Conservation (phyloP, 257 asterid species). For the Anisodus acutangulus region DNA sequence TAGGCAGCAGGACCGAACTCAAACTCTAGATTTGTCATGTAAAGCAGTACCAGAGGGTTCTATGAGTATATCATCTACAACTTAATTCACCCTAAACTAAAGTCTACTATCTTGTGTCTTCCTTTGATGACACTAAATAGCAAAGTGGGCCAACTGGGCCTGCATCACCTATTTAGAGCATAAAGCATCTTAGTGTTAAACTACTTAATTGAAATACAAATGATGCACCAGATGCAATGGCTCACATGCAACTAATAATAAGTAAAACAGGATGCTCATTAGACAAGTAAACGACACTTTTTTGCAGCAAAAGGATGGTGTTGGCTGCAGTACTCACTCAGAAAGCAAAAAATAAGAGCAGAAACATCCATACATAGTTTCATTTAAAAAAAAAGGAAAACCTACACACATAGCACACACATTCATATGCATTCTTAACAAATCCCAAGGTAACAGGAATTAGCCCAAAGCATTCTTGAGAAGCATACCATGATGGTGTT, state of each 20-base stretch:
- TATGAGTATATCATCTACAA: not conserved
- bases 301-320: not conserved
- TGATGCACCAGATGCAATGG: not conserved
- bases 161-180: conserved; percentile 16
- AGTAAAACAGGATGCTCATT: not conserved
- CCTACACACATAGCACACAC: not conserved
- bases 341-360: not conserved
- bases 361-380: not conserved
- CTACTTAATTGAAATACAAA: not conserved
- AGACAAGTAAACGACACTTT: not conserved
- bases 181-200: not conserved
- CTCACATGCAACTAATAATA: not conserved
- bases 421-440: not conserved
- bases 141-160: not conserved
- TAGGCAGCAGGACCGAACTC: not conserved
- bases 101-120: not conserved
- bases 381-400: not conserved
- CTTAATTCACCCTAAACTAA: not conserved
- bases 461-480: not conserved
- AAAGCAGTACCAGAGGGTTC: not conserved
- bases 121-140: not conserved
- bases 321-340: not conserved
- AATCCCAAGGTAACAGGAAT: not conserved
- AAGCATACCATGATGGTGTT: not conserved
- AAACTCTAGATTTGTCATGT: not conserved